Evolutionary conservation across 352 stramenopile species (phyloP), one percentile per base, ranked within the genome.

Genomic region (Phytophthora aleatoria): DNA sequence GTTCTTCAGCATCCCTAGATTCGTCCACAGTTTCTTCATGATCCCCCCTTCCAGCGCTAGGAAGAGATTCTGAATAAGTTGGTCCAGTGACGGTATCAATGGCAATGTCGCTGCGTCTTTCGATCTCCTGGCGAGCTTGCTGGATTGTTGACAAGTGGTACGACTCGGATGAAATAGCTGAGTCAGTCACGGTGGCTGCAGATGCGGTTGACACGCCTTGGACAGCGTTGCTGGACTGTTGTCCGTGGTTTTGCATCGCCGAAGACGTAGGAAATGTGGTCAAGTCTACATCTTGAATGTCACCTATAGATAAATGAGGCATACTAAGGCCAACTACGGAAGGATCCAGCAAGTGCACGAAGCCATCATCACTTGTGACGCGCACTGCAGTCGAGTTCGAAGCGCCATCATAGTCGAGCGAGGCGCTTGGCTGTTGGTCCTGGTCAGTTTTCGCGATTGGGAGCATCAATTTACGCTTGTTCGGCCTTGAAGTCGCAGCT

Each of bases 281-380:
- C 26, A 90, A 39, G 30, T 90, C 81, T 12, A 88, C 79, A 24
- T 87, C 78, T 62, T 84, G 66, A 43, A 89, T 89, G 52, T 89
- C 80, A 26, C 61, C 64, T 51, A 89, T 87, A 10, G 77, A 86
- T 52, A 89, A 64, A 70, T 66, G 67, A 31, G 78, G 74, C 64
- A 86, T 73, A 20, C 30, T 48, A 27, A 88, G 60, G 4, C 57
- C 64, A 30, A 64, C 57, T 44, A 63, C 60, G 1, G 71, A 82
- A 50, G 67, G 48, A 15, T 79, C 74, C 53, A 82, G 27, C 42
- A 77, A 63, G 11, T 77, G 74, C 8, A 68, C 62, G 66, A 79
- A 79, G 0, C 71, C 66, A 49, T 81, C 71, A 16, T 75, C 66
- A 7, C 39, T 67, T 16, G 58, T 43, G 1, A 50, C 31, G 2